A percentile compares a stretch with the other conserved stretches of the same genome.
Conservation (phyloP, 2,329 filamentous ascomycete species). For the Tricladium varicosporioides region DNA sequence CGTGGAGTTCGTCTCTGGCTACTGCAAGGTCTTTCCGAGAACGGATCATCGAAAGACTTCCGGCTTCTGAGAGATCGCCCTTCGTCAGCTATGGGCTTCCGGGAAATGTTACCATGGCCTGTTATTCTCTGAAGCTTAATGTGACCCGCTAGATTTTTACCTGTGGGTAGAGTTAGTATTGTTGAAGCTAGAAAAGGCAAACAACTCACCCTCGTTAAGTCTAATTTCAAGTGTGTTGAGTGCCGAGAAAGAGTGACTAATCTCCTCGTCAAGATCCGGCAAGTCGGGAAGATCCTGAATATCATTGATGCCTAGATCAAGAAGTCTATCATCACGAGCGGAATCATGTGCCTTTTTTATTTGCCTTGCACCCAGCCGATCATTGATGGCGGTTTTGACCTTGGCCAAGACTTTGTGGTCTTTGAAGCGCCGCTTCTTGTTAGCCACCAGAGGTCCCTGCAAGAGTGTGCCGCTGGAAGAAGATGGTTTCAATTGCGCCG, state of each 20-base stretch:
- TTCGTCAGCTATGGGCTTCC: slow-evolving; percentile 19
- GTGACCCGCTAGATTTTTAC: slow-evolving; percentile 18
- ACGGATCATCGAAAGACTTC: slow-evolving; percentile 19
- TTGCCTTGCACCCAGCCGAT: slow-evolving; percentile 10
- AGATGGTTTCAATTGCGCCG: slow-evolving; percentile 16
- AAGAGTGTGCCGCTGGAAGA: slow-evolving; percentile 1
- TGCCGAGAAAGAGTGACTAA: not conserved
- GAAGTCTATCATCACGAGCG: slow-evolving; percentile 15
- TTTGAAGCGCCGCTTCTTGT: slow-evolving; percentile 22
- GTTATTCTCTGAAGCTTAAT: slow-evolving; percentile 18
- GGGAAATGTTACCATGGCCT: slow-evolving; percentile 18
- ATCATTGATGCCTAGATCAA: slow-evolving; percentile 10
- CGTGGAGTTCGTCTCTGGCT: slow-evolving; percentile 9
- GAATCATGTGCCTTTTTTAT: slow-evolving; percentile 16
- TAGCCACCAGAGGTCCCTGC: slow-evolving; percentile 10
- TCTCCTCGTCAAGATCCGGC: slow-evolving; percentile 10
- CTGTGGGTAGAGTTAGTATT: slow-evolving; percentile 10
- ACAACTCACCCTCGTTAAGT: slow-evolving; percentile 23
- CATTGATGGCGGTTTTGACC: slow-evolving; percentile 22
- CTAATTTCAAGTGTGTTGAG: slow-evolving; percentile 18
- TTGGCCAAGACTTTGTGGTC: slow-evolving; percentile 20
- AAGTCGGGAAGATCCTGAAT: not conserved
- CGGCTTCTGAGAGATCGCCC: slow-evolving; percentile 17
- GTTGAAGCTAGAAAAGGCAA: not conserved
- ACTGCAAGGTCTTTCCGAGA: slow-evolving; percentile 11